Evolutionary conservation across 2,329 filamentous ascomycete species (phyloP).

Genomic region (Cyclaneusma minus): DNA sequence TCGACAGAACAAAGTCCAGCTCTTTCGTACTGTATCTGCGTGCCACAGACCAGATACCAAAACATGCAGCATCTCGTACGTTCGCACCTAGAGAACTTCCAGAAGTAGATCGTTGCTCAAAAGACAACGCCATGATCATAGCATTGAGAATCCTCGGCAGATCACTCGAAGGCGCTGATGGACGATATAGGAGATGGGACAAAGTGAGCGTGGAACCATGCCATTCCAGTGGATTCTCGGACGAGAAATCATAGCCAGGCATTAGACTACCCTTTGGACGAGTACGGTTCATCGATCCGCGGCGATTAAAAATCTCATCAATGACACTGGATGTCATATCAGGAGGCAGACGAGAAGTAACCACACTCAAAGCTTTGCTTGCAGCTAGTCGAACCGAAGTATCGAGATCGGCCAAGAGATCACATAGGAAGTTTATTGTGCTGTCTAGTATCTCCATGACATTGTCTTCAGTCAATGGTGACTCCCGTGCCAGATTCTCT

Average conservation of each 20-base stretch:
- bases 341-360: slow-evolving; percentile 63
- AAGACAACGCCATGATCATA: slow-evolving; percentile 64
- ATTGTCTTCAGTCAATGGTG: neutral
- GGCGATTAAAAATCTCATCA: slow-evolving; percentile 69
- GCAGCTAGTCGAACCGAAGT: slow-evolving; percentile 82
- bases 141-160: slow-evolving; percentile 62
- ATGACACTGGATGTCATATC: slow-evolving; percentile 80
- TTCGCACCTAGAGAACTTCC: slow-evolving; percentile 79
- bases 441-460: slow-evolving; percentile 52
- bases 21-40: slow-evolving; percentile 74
- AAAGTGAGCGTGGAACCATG: slow-evolving; percentile 83
- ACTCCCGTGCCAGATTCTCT: slow-evolving; percentile 3
- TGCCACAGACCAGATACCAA: slow-evolving; percentile 87
- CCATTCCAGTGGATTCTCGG: slow-evolving; percentile 74
- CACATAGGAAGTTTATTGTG: slow-evolving; percentile 67
- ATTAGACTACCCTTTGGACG: slow-evolving; percentile 16
- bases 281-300: slow-evolving; percentile 50
- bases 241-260: slow-evolving; percentile 44
- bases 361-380: slow-evolving; percentile 80
- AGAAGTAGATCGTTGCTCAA: slow-evolving; percentile 75
- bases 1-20: slow-evolving; percentile 44
- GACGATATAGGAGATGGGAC: slow-evolving; percentile 71
- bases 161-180: slow-evolving; percentile 57
- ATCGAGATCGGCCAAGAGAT: slow-evolving; percentile 69
- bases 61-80: slow-evolving; percentile 88